phyloP scores from a whole-genome alignment of 1,139 yeast genomes.

The Hemisphaericaspora xylanilytica region DNA sequence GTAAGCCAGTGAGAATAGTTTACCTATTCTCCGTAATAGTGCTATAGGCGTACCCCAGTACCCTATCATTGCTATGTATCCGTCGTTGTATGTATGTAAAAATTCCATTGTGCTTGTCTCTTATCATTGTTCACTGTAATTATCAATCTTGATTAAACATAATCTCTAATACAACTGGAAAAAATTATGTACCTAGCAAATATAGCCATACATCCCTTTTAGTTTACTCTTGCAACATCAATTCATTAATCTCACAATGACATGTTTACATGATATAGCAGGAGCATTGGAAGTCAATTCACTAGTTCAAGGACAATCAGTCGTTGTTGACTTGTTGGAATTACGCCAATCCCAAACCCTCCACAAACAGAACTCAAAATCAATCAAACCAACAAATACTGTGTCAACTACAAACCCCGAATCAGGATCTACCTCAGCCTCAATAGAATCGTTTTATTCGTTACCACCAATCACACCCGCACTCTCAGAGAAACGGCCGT shows the following conservation, averaged over 20 bases:
- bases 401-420: background rate
- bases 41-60: no score
- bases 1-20: no score
- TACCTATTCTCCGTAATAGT: no score
- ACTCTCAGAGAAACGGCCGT: slow-evolving; percentile 28
- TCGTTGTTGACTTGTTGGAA: slow-evolving; percentile 5
- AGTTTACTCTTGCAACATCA: background rate
- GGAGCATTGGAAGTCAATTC: slow-evolving; percentile 4
- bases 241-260: slow-evolving; percentile 4
- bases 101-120: no score
- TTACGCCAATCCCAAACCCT: background rate
- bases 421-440: background rate
- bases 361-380: background rate
- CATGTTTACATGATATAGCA: slow-evolving; percentile 11
- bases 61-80: no score
- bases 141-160: no score
- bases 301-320: background rate
- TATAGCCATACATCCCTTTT: no score
- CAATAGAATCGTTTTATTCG: slow-evolving; percentile 7
- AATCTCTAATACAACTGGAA: no score
- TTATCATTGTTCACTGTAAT: no score
- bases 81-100: no score
- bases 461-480: slow-evolving; percentile 14
- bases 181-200: no score
- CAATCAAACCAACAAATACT: background rate